Conservation (phyloP, 768 basidiomycete genomes). For the Kwoniella heveanensis region DNA sequence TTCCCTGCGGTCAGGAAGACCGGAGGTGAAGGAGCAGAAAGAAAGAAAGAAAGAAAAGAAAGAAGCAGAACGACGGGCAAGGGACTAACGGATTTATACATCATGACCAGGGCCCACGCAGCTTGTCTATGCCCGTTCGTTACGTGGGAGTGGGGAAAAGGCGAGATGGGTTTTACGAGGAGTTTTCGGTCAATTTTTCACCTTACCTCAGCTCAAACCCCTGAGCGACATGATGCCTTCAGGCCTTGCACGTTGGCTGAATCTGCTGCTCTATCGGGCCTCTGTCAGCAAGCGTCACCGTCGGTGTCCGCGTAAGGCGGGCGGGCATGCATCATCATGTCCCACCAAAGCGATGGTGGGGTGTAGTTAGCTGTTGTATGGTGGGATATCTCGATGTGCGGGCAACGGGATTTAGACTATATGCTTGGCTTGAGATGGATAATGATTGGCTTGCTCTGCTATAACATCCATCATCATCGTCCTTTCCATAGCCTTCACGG, state of each 20-base stretch:
- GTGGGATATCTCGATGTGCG: not conserved
- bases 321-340: not conserved
- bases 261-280: too few relatives aligned
- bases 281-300: not conserved
- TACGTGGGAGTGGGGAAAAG: not conserved
- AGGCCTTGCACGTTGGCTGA: too few relatives aligned
- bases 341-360: not conserved
- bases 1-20: not conserved
- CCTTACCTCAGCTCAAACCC: too few relatives aligned
- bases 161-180: not conserved
- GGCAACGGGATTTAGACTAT: not conserved
- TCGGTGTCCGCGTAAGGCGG: conserved; percentile 1
- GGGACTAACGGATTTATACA: not conserved
- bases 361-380: not conserved
- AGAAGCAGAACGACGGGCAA: not conserved
- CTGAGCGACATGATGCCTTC: too few relatives aligned
- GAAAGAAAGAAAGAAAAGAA: not conserved
- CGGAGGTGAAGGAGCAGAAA: not conserved
- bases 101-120: not conserved
- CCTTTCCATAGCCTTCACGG: too few relatives aligned
- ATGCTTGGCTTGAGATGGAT: conserved; percentile 2
- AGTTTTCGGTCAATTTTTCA: not conserved
- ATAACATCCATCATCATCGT: too few relatives aligned
- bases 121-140: not conserved
- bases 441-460: not conserved